Conservation (phyloP, 1,284 basidiomycete genomes). For the Leccinum pseudoinsigne region DNA sequence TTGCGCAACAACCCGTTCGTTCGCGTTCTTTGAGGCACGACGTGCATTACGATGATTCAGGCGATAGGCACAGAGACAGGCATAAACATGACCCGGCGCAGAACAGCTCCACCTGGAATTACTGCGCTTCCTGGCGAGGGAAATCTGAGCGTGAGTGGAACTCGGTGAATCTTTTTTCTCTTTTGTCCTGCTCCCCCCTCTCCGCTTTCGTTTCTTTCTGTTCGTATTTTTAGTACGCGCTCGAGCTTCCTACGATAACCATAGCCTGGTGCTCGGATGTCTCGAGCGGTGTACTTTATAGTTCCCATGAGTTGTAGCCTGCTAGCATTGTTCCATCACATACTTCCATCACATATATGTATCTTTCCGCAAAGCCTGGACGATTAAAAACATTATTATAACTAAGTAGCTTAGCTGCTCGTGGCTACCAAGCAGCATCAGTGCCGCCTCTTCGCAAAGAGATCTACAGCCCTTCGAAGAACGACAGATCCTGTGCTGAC, state of each 20-base stretch:
- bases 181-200: background rate
- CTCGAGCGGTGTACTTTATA: background rate
- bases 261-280: background rate
- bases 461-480: conserved; percentile 64
- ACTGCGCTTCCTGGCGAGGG: conserved; percentile 17
- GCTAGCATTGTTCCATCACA: background rate
- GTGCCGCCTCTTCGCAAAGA: background rate
- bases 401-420: background rate
- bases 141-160: background rate
- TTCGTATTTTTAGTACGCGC: background rate
- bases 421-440: background rate
- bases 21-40: conserved; percentile 23
- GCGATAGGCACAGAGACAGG: conserved; percentile 17
- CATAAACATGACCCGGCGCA: conserved; percentile 5
- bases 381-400: background rate
- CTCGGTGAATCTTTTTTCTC: background rate
- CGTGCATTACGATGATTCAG: conserved; percentile 9
- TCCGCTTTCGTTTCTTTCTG: background rate
- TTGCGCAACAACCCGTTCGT: conserved; percentile 16
- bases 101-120: conserved; percentile 13
- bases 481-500: conserved; percentile 70
- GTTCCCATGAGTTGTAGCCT: background rate
- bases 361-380: background rate
- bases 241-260: conserved; percentile 12
- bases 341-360: background rate